Evolutionary conservation across 1,284 basidiomycete species (phyloP).

Genomic region (Mycosarcoma mackinlayi): DNA sequence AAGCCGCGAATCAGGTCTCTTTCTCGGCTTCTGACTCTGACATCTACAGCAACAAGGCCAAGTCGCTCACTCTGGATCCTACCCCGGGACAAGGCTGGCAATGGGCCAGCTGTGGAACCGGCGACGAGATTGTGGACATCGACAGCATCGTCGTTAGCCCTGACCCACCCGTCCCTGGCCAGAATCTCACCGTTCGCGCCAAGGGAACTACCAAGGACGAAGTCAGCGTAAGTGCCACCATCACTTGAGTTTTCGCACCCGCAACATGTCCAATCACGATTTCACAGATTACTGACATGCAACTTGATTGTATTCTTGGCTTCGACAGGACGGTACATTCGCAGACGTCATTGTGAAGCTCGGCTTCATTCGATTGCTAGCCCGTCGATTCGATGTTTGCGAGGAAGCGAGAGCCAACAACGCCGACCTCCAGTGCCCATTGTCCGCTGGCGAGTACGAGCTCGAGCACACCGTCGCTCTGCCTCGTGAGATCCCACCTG

Average conservation of each 20-base stretch:
- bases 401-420: conserved; percentile 58
- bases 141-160: conserved; percentile 58
- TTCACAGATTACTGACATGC: background rate
- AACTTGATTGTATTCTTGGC: background rate
- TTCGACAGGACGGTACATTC: conserved; percentile 52
- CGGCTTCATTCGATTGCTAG: conserved; percentile 59
- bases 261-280: too few species aligned
- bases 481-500: conserved; percentile 63
- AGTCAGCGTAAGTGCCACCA: conserved; percentile 52
- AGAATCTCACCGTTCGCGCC: conserved; percentile 63
- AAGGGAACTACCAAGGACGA: conserved; percentile 51
- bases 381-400: conserved; percentile 63
- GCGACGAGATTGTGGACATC: conserved; percentile 50
- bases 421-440: conserved; percentile 63
- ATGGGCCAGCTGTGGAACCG: conserved; percentile 60
- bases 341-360: conserved; percentile 65
- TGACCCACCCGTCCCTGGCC: conserved; percentile 63
- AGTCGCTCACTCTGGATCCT: conserved; percentile 6
- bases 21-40: conserved; percentile 33
- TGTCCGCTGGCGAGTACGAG: conserved; percentile 58
- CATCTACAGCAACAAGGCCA: conserved; percentile 1
- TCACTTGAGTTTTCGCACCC: too few species aligned
- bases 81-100: conserved; percentile 50
- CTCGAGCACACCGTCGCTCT: conserved; percentile 62
- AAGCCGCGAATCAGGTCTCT: conserved; percentile 39